phyloP scores from a whole-genome alignment of 805 yeast species.

The Barnettozyma populi region DNA sequence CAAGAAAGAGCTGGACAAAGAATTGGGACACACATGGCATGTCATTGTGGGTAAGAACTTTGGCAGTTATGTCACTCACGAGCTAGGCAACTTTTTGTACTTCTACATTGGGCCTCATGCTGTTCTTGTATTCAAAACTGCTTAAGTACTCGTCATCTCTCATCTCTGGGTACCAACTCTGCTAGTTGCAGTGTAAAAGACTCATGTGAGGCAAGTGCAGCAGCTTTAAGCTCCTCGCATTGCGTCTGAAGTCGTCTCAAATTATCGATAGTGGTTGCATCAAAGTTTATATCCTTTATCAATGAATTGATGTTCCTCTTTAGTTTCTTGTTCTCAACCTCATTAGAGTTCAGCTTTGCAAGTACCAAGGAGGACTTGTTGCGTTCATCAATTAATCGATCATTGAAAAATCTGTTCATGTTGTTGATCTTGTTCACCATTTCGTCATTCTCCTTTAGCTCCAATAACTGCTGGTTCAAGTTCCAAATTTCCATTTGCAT shows the following conservation, averaged over 20 bases:
- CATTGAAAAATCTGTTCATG: conserved; percentile 23
- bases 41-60: conserved; percentile 75
- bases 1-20: conserved; percentile 59
- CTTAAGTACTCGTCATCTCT: conserved; percentile 27
- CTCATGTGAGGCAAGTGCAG: background rate
- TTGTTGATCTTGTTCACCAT: conserved; percentile 18
- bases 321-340: background rate
- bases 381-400: conserved; percentile 24
- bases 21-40: conserved; percentile 73
- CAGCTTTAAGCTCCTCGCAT: background rate
- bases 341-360: conserved; percentile 7
- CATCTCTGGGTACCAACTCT: conserved; percentile 1
- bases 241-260: background rate
- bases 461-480: conserved; percentile 16
- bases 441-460: conserved; percentile 19
- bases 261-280: background rate
- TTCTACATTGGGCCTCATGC: conserved; percentile 68
- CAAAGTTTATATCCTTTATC: conserved; percentile 6
- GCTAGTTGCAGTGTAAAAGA: conserved; percentile 1
- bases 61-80: conserved; percentile 77
- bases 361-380: conserved; percentile 21
- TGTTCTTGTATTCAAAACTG: conserved; percentile 63
- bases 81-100: conserved; percentile 65
- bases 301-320: conserved; percentile 7
- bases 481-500: conserved; percentile 19